Conservation (phyloP, 805 yeast species). For the Kodamaea laetipori region DNA sequence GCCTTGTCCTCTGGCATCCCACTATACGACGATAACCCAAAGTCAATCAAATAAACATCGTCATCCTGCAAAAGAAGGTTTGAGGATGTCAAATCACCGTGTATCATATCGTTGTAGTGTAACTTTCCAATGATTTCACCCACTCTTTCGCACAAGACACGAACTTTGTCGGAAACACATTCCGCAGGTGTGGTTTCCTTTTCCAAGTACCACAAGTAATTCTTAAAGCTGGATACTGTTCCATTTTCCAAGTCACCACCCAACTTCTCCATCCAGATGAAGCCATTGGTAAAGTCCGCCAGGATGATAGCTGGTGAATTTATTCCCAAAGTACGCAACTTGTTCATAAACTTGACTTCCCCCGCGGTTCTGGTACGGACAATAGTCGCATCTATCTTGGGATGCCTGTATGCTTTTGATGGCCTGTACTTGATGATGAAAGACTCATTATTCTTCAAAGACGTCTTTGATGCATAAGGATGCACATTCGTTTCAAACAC, state of each 20-base stretch:
- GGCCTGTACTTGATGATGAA: slow-evolving; percentile 86
- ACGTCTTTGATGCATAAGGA: slow-evolving; percentile 54
- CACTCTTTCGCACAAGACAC: slow-evolving; percentile 50
- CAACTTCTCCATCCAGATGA: slow-evolving; percentile 84
- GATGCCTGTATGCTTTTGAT: slow-evolving; percentile 86
- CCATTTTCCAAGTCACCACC: slow-evolving; percentile 59
- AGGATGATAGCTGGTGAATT: slow-evolving; percentile 73
- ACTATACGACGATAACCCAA: slow-evolving; percentile 83
- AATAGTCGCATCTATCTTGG: slow-evolving; percentile 69
- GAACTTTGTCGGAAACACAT: slow-evolving; percentile 39
- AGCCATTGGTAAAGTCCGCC: slow-evolving; percentile 75
- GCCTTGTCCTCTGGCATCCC: slow-evolving; percentile 87
- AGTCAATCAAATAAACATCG: slow-evolving; percentile 75
- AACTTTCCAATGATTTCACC: slow-evolving; percentile 70
- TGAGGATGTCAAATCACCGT: slow-evolving; percentile 93
- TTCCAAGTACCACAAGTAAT: slow-evolving; percentile 69
- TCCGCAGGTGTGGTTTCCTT: slow-evolving; percentile 21
- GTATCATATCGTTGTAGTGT: slow-evolving; percentile 78
- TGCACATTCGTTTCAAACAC: slow-evolving; percentile 65
- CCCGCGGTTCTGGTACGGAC: slow-evolving; percentile 81
- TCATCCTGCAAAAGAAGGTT: slow-evolving; percentile 60
- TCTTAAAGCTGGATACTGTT: slow-evolving; percentile 63
- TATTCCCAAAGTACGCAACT: slow-evolving; percentile 55
- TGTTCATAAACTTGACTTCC: slow-evolving; percentile 77
- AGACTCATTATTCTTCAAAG: slow-evolving; percentile 27